Evolutionary conservation across 306 rosid species (phyloP).

Genomic region (Canavalia gladiata): DNA sequence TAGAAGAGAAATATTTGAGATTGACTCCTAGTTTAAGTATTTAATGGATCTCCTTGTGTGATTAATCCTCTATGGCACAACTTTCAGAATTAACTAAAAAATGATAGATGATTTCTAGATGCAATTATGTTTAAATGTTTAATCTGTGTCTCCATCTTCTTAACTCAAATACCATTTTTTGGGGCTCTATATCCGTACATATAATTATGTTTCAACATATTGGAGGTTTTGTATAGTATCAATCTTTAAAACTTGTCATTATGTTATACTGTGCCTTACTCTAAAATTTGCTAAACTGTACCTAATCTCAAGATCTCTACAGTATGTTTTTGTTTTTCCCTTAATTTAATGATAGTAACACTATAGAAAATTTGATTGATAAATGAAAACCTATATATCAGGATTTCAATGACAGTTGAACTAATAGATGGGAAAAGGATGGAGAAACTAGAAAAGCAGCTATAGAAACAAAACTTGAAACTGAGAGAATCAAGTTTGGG

Average conservation of each 20-base stretch:
- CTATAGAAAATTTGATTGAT: neutral
- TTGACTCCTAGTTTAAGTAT: conserved; percentile 15
- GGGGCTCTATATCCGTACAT: neutral
- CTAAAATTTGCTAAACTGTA: conserved; percentile 1
- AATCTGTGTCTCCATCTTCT: neutral
- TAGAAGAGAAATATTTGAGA: conserved; percentile 44
- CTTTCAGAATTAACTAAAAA: neutral
- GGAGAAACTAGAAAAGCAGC: neutral
- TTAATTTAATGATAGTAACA: neutral
- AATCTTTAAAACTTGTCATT: neutral
- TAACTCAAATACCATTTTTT: neutral
- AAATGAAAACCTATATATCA: conserved; percentile 8
- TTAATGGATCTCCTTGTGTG: conserved; percentile 37
- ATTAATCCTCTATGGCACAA: conserved; percentile 21
- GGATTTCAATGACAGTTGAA: neutral
- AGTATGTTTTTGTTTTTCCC: neutral
- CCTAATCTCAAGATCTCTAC: conserved; percentile 5
- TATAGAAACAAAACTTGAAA: neutral
- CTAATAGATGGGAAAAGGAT: conserved; percentile 5
- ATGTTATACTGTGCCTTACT: neutral
- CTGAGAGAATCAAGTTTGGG: neutral
- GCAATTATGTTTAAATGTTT: neutral
- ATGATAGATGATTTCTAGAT: neutral
- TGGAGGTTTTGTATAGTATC: conserved; percentile 10
- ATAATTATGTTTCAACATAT: neutral